Evolutionary conservation across 805 yeast genomes (phyloP), one percentile per base, ranked within the genome.

Genomic region (Candida patagonica): DNA sequence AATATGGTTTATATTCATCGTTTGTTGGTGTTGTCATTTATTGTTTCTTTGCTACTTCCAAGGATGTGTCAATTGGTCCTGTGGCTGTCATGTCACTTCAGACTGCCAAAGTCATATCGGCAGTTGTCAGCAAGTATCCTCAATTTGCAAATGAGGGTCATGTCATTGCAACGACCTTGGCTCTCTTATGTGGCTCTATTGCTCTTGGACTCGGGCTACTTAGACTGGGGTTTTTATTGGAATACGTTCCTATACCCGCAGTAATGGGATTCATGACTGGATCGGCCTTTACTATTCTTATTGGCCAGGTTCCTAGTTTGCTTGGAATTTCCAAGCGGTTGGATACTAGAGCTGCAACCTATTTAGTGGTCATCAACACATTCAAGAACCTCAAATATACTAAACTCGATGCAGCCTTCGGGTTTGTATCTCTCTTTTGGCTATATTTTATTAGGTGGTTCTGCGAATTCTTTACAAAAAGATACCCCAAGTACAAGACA

Each of bases 261-360:
- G 95, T 88, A 30, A 70, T 86, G 62, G 96, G 96, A 0, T 88
- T 87, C 66, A 88, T 88, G 89, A 73, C 89, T 25, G 96, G 96
- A 38, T 87, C 96, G 4, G 95, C 96, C 2, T 72, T 88, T 53
- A 78, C 70, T 53, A 88, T 88, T 55, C 68, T 80, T 26, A 61
- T 68, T 44, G 96, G 96, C 19, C 96, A 88, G 65, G 78, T 88
- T 5, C 95, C 96, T 4, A 80, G 69, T 4, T 68, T 88, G 43
- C 70, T 88, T 82, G 96, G 96, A 13, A 81, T 69, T 63, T 43
- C 52, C 39, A 74, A 64, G 13, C 43, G 48, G 24, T 85, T 87
- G 42, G 77, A 84, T 63, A 81, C 94, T 8, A 76, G 92, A 62
- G 72, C 55, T 1, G 66, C 87, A 0, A 68, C 94, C 5, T 85